These are phyloP conservation scores for Nigrograna mackinnonii DNA, from an alignment of 2,329 filamentous ascomycete species.

Conservation along the genomic window DNA sequence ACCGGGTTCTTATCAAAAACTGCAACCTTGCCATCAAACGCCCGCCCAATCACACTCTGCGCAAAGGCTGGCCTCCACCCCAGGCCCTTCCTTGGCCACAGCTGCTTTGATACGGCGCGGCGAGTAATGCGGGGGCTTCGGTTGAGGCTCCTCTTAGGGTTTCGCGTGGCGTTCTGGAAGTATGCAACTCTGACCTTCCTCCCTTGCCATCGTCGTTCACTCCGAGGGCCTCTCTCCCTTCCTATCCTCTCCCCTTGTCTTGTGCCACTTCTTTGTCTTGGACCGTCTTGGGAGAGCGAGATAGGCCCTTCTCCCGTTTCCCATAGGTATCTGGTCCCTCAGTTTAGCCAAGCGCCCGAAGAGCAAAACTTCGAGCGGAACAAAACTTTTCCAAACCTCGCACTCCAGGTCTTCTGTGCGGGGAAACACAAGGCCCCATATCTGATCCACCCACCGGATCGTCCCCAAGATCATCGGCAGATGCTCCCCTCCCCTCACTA, in stretches of 20 bases:
- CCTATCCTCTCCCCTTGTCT: background rate
- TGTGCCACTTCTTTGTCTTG: slow-evolving; percentile 2
- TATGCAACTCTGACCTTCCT: slow-evolving; percentile 18
- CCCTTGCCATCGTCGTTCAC: slow-evolving; percentile 23
- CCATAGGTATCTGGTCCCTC: background rate
- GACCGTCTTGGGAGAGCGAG: background rate
- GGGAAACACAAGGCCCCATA: no score
- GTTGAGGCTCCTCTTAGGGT: slow-evolving; percentile 33
- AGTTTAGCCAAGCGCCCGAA: background rate
- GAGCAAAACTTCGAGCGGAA: background rate
- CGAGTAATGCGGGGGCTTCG: slow-evolving; percentile 36
- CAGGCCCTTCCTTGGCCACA: no score
- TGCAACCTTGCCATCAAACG: slow-evolving; percentile 12
- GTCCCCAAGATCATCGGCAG: background rate
- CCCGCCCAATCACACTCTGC: no score
- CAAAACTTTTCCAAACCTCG: background rate
- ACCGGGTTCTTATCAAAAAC: slow-evolving; percentile 35
- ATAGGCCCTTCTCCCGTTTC: background rate
- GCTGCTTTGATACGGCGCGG: slow-evolving; percentile 43
- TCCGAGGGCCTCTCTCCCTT: slow-evolving; percentile 14
- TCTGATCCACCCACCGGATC: no score
- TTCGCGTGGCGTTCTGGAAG: slow-evolving; percentile 34
- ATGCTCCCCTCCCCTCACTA: background rate
- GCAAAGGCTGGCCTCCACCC: no score
- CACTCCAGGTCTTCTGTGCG: background rate